Evolutionary conservation across 495 filamentous ascomycete species (phyloP), one percentile per base, ranked within the genome.

Genomic region (Glutinoglossum americanum): DNA sequence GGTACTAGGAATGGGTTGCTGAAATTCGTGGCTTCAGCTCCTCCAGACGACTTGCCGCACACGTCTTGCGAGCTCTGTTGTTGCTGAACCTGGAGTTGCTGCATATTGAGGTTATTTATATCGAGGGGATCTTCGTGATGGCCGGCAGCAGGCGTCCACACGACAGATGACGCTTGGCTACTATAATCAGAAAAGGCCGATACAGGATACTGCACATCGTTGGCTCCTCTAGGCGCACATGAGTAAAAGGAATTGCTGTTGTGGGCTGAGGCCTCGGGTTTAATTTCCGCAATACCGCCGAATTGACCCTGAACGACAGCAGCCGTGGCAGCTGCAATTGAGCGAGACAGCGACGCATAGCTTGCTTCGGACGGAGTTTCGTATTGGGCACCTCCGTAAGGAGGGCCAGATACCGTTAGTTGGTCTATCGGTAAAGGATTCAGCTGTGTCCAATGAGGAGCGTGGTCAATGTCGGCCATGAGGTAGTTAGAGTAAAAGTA

Each of bases 171-270:
- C 28, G 64, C 67, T 25, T 48, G 21, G 41, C 64, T 56, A 30
- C 64, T 67, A 68, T 69, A 72, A 15, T 72, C 69, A 0, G 64
- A 44, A 45, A 66, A 70, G n/a, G 63, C 57, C 33, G 67, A 41
- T 39, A 60, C 65, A 35, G 62, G 44, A n/a, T 37, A 55, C 9
- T 23, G 28, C 27, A 23, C 53, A 21, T 55, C 30, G 23, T 25
- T 25, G 19, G 6, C 13, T 49, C 3, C 21, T 25, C 21, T 13
- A 15, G 47, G 21, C 21, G 47, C 47, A 25, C 47, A 21, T 9
- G 47, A n/a, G 25, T 49, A 49, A 27, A 49, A 49, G 13, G 47
- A 27, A 49, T 8, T 27, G 19, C 19, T 13, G 21, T 17, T 13
- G 8, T 49, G 47, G 6, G 47, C 25, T 49, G 25, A 49, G 3